Percentiles rank a stretch among this genome's conserved stretches.
Conservation (phyloP, 495 filamentous ascomycete species). For the Penicillium herquei region DNA sequence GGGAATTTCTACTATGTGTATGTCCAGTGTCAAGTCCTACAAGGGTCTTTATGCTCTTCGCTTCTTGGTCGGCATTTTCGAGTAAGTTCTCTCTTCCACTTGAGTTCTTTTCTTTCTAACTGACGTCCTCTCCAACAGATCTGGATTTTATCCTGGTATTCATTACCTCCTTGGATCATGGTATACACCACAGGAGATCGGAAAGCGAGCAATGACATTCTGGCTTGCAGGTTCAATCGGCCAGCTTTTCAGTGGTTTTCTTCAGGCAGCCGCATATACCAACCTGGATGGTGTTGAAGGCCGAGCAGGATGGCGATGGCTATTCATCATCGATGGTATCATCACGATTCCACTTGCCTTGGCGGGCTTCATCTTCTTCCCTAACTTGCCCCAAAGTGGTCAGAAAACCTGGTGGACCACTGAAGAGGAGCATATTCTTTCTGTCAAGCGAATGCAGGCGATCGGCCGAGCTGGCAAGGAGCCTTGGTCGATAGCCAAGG, state of each 20-base stretch:
- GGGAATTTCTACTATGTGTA: conserved; percentile 8
- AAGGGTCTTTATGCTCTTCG: conserved; percentile 28
- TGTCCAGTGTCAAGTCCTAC: conserved; percentile 5
- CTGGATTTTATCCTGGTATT: conserved; percentile 37
- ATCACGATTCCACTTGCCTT: conserved; percentile 44
- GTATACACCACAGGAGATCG: conserved; percentile 50
- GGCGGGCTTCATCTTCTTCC: conserved; percentile 54
- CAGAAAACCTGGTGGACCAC: conserved; percentile 27
- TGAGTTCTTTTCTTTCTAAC: neutral
- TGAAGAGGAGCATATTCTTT: conserved; percentile 22
- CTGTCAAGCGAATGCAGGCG: conserved; percentile 22
- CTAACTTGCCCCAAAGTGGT: conserved; percentile 29
- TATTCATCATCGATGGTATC: conserved; percentile 38
- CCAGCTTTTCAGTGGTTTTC: conserved; percentile 52
- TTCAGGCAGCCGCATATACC: conserved; percentile 51
- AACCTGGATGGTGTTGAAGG: conserved; percentile 44
- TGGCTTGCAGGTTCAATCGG: conserved; percentile 47
- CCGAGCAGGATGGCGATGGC: conserved; percentile 39
- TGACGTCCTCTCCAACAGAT: conserved; percentile 9
- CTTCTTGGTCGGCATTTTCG: conserved; percentile 49
- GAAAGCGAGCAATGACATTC: conserved; percentile 54
- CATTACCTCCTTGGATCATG: conserved; percentile 35
- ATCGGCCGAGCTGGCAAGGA: conserved; percentile 23
- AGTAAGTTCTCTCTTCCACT: neutral
- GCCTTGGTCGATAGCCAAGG: conserved; percentile 24